Evolutionary conservation across 352 stramenopile genomes (phyloP).

Genomic region (Elongisporangium prolatum): DNA sequence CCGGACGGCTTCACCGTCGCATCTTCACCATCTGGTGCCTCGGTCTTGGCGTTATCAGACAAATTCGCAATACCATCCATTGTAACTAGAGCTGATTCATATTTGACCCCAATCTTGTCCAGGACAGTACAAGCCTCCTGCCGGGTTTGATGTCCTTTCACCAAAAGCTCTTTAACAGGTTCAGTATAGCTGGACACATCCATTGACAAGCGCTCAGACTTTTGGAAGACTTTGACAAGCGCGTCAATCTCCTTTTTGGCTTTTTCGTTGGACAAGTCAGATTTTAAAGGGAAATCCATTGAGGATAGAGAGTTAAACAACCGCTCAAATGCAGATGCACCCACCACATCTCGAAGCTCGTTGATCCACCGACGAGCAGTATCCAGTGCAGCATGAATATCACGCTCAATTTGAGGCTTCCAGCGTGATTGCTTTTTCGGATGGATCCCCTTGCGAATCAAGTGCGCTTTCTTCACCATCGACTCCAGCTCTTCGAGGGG

Average conservation of each 20-base stretch:
- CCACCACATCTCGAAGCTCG: conserved; percentile 69
- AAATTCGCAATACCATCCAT: not conserved
- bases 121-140: conserved; percentile 49
- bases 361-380: conserved; percentile 68
- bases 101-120: conserved; percentile 34
- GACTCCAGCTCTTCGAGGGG: conserved; percentile 65
- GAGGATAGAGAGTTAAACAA: conserved; percentile 31
- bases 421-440: conserved; percentile 75
- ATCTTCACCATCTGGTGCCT: not conserved
- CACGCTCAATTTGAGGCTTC: conserved; percentile 79
- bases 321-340: conserved; percentile 53
- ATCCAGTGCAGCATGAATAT: conserved; percentile 70
- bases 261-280: conserved; percentile 22
- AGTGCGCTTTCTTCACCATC: conserved; percentile 51
- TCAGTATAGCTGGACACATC: conserved; percentile 65
- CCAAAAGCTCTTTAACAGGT: conserved; percentile 50
- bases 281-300: conserved; percentile 22
- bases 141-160: conserved; percentile 36
- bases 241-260: conserved; percentile 67
- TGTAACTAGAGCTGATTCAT: not conserved
- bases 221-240: conserved; percentile 61
- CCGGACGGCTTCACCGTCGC: not conserved
- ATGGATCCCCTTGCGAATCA: conserved; percentile 66
- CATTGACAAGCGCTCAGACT: conserved; percentile 49
- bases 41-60: conserved; percentile 4